phyloP scores from a whole-genome alignment of 169 alveolate species.

The Cystoisospora suis region DNA sequence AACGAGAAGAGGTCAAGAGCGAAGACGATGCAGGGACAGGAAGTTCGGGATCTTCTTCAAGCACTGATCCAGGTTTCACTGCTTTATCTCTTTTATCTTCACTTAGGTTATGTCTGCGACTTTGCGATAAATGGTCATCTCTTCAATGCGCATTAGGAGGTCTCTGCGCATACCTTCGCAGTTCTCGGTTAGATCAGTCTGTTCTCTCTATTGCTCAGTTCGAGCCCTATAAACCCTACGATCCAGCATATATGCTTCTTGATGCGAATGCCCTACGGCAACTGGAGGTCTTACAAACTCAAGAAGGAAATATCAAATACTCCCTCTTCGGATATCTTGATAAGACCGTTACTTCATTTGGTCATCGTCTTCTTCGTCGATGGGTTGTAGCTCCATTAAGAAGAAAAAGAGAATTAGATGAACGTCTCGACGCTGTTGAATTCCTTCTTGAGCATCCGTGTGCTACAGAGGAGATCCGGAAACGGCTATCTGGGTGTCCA shows the following conservation, averaged over 20 bases:
- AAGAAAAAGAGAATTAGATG: conserved; percentile 83
- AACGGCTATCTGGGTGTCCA: conserved; percentile 59
- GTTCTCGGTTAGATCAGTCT: neutral
- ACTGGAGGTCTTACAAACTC: conserved; percentile 53
- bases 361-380: conserved; percentile 88
- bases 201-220: conserved; percentile 9
- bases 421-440: conserved; percentile 90
- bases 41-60: neutral
- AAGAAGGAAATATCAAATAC: conserved; percentile 58
- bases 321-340: conserved; percentile 87
- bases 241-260: neutral
- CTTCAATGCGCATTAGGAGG: conserved; percentile 51
- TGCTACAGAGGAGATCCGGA: conserved; percentile 64
- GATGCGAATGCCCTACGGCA: conserved; percentile 56
- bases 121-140: conserved; percentile 10
- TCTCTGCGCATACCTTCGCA: conserved; percentile 42
- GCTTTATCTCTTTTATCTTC: neutral
- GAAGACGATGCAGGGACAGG: neutral
- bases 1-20: too few species aligned
- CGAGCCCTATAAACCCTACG: neutral
- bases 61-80: neutral
- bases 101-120: neutral
- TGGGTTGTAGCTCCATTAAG: conserved; percentile 95
- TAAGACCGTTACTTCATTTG: conserved; percentile 92
- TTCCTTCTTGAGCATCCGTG: conserved; percentile 76